Base-by-base conservation (phyloP, 139 green algal genomes). In the Chlamydomonas asymmetrica region DNA sequence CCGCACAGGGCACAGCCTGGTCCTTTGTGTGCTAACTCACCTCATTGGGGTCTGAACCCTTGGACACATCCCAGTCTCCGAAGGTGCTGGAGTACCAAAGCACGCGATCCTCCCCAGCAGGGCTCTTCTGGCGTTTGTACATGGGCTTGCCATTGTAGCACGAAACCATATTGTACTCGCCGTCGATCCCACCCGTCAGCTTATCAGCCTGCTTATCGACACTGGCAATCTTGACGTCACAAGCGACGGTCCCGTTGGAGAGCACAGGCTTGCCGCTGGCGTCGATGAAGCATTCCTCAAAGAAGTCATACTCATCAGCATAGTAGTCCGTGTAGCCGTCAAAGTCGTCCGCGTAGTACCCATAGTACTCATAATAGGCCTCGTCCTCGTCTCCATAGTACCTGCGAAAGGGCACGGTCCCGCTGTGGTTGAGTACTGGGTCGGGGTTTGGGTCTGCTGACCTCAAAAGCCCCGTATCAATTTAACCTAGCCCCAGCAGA, bases 111-210 rank as follows among this genome's bases (percentile, higher is more conserved):
- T 84, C 73, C 22, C 81, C 81, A 35, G 81, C 66, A 2, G 80
- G 74, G 65, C 79, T 83, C 40, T 82, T 75, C 50, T 83, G 71
- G 22, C 86, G 81, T 56, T 72, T 74, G 81, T 91, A 91, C 77
- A 87, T 71, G 18, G 83, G 74, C 67, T 88, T 87, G 57, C 81
- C 82, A 35, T 91, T 84, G 61, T 91, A 77, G 78, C 86, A 91
- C 0, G 57, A 69, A 1, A 43, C 63, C 2, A 91, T 66, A 76
- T 85, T 79, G 74, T 91, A 91, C 2, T 83, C 62, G 40, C 86
- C 86, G 62, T 91, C 86, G 1, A 91, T 39, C 25, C 83, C 86
- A 22, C 78, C 80, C 4, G 32, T 52, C 0, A 85, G 74, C 37
- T 78, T 73, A 29, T 82, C 84, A 1, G 71, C 78, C 62, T 86